A percentile compares a stretch with the other conserved stretches of the same genome.
Evolutionary conservation across 2,329 filamentous ascomycete species (phyloP).

Genomic region (Paecilomyces formosus): DNA sequence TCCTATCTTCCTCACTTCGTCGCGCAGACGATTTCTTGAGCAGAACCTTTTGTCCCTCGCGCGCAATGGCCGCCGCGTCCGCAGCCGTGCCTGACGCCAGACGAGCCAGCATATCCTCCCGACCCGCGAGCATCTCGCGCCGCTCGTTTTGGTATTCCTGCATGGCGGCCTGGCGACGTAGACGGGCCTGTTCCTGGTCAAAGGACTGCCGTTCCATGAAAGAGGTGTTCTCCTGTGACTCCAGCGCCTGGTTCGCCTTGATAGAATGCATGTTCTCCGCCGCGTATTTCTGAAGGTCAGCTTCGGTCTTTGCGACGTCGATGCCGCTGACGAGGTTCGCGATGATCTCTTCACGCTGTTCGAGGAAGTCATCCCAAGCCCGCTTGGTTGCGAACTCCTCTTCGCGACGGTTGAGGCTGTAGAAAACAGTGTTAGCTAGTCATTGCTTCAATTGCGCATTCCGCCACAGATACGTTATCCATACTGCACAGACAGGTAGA

Average conservation of each 20-base stretch:
- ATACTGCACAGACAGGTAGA: too few relatives aligned
- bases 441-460: neutral
- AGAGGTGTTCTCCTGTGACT: constrained; percentile 39
- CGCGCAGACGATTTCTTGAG: constrained; percentile 63
- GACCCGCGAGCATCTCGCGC: constrained; percentile 53
- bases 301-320: constrained; percentile 58
- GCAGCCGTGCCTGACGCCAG: constrained; percentile 56
- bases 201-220: constrained; percentile 43
- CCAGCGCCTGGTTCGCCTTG: constrained; percentile 41
- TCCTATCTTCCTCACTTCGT: constrained; percentile 47
- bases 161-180: constrained; percentile 55
- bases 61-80: constrained; percentile 49
- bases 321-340: constrained; percentile 74
- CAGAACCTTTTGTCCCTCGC: constrained; percentile 52
- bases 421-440: neutral
- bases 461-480: too few relatives aligned
- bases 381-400: constrained; percentile 82
- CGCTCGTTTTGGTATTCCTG: constrained; percentile 66
- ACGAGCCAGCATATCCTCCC: constrained; percentile 62
- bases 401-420: constrained; percentile 77
- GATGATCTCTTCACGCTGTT: constrained; percentile 82
- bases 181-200: constrained; percentile 59
- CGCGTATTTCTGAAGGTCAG: constrained; percentile 61
- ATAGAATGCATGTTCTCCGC: constrained; percentile 60
- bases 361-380: constrained; percentile 89